phyloP scores from a whole-genome alignment of 441 rosid species.

The Dalechampia spathulata region DNA sequence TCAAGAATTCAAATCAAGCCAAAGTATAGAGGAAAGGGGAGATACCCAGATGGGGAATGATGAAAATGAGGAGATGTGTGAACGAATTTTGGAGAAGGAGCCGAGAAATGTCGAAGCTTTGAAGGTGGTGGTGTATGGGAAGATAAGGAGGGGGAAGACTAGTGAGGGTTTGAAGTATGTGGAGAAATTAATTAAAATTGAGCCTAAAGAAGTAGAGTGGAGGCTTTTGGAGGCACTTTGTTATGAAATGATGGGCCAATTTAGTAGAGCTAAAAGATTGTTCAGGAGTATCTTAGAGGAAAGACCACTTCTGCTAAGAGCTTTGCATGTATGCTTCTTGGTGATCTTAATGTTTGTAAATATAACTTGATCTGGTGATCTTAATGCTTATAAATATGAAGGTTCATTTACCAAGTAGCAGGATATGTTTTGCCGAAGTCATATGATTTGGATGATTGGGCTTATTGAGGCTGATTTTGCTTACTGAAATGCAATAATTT shows the following conservation, averaged over 20 bases:
- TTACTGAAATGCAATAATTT: not conserved
- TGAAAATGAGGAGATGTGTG: slow-evolving; percentile 48
- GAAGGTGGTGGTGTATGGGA: slow-evolving; percentile 60
- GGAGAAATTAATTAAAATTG: slow-evolving; percentile 50
- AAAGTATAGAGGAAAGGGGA: slow-evolving; percentile 15
- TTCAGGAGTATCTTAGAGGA: slow-evolving; percentile 54
- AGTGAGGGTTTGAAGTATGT: slow-evolving; percentile 60
- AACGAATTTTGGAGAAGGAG: slow-evolving; percentile 58
- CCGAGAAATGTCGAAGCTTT: slow-evolving; percentile 60
- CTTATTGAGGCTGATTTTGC: not conserved
- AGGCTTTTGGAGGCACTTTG: slow-evolving; percentile 86
- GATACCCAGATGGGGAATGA: slow-evolving; percentile 32
- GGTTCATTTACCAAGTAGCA: not conserved
- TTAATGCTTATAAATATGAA: no score
- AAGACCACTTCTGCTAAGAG: slow-evolving; percentile 73
- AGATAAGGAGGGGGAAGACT: slow-evolving; percentile 67
- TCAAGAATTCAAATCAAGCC: slow-evolving; percentile 15
- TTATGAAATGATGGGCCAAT: slow-evolving; percentile 66
- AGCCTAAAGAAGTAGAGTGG: slow-evolving; percentile 81
- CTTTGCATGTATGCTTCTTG: slow-evolving; percentile 75
- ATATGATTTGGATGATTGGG: not conserved
- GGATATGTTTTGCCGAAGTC: not conserved
- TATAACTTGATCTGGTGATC: no score
- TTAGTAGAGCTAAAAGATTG: slow-evolving; percentile 58
- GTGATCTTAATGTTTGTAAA: no score